Base-by-base conservation (phyloP, 2,329 filamentous ascomycete species). In the Lasiodiplodia sp. region DNA sequence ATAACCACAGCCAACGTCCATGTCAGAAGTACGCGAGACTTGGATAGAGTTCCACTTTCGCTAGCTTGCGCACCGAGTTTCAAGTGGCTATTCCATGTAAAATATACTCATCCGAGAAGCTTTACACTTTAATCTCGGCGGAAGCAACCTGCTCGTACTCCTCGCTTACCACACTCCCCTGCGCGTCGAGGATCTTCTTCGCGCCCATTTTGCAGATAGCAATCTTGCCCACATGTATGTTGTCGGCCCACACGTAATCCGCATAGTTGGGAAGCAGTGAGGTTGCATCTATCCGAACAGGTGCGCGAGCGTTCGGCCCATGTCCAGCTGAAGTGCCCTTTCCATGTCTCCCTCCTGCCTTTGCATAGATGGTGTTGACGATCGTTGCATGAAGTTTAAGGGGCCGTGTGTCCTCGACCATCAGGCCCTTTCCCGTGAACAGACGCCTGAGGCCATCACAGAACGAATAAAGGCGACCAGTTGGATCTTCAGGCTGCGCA, bases 121-220 rank as follows among this genome's bases (percentile, higher is more conserved):
- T 34, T 34, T 49, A 62, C 23, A 31, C 12, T 12, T 44, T 64
- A 10, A 64, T 38, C 44, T 64, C 47, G n/a, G 60, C 60, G 2
- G 60, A 28, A 16, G 44, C 47, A 52, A 38, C 31, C 6, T 64
- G 44, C 18, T 64, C 60, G 21, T 66, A 66, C 34, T 53, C 63
- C 63, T 66, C 63, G 34, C 31, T 14, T 8, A 44, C 34, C n/a
- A 64, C 28, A 52, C 16, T 7, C 11, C 60, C 60, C 31, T 34
- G 34, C n/a, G 28, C 53, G 23, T 34, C 31, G 21, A 57, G 0
- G 21, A 88, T 81, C 73, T 87, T 89, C 83, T 90, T 91, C 11
- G 93, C 93, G 0, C 94, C 93, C 94, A 97, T 97, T 76, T 88
- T 89, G 77, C 93, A 97, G 47, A 97, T 90, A 60, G 90, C 89